Evolutionary conservation across 2,329 filamentous ascomycete genomes (phyloP).

Genomic region (Furcasterigmium furcatum): DNA sequence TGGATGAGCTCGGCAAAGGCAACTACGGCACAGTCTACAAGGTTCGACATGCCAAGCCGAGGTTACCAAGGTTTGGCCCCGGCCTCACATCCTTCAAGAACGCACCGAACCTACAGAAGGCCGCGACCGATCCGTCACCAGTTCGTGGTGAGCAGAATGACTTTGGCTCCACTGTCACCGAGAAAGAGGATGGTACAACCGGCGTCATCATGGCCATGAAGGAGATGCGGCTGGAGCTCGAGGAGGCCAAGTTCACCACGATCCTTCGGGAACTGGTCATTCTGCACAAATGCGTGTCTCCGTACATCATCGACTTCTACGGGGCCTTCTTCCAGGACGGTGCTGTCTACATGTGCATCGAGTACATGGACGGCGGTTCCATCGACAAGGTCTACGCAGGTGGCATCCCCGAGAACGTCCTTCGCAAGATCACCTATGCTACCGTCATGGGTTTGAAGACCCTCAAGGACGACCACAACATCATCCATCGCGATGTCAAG

Average conservation of each 20-base stretch:
- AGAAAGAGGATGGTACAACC: slow-evolving; percentile 43
- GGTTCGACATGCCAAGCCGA: slow-evolving; percentile 76
- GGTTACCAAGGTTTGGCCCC: slow-evolving; percentile 54
- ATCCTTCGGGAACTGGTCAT: slow-evolving; percentile 98
- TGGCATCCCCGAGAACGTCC: slow-evolving; percentile 82
- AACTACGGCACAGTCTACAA: slow-evolving; percentile 99
- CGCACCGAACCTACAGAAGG: slow-evolving; percentile 29
- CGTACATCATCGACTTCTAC: slow-evolving; percentile 98
- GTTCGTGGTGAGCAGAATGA: slow-evolving; percentile 14
- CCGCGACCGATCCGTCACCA: slow-evolving; percentile 30
- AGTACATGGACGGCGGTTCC: slow-evolving; percentile 98
- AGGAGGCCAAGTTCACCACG: slow-evolving; percentile 93
- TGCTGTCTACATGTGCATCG: slow-evolving; percentile 98
- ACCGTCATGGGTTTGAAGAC: slow-evolving; percentile 90
- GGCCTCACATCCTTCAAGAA: slow-evolving; percentile 49
- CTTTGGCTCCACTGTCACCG: slow-evolving; percentile 21
- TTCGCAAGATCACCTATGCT: slow-evolving; percentile 86
- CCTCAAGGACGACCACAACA: slow-evolving; percentile 97
- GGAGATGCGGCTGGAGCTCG: slow-evolving; percentile 90
- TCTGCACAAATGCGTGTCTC: slow-evolving; percentile 88
- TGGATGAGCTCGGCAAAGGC: slow-evolving; percentile 93
- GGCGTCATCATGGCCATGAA: slow-evolving; percentile 98
- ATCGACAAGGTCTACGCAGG: slow-evolving; percentile 94
- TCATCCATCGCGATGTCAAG: slow-evolving; percentile 98
- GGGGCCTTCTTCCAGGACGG: slow-evolving; percentile 99